Conservation (phyloP, 306 rosid species). For the Prunus padus region DNA sequence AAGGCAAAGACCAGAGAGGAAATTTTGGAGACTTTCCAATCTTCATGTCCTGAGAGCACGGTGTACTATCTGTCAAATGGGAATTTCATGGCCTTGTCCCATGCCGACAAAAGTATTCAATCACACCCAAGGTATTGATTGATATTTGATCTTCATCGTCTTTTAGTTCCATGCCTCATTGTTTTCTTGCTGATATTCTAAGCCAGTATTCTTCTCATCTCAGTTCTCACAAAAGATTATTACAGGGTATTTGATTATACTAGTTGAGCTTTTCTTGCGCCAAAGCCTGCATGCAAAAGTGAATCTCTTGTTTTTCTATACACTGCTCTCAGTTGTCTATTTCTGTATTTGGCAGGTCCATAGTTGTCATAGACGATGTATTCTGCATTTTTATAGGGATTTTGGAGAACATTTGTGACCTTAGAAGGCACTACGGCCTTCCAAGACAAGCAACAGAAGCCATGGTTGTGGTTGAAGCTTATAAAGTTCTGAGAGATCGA, state of each 20-base stretch:
- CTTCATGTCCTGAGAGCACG: conserved; percentile 31
- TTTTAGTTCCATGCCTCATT: no score
- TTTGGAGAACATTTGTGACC: conserved; percentile 41
- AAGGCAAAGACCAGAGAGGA: conserved; percentile 35
- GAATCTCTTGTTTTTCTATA: not conserved
- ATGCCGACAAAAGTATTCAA: conserved; percentile 22
- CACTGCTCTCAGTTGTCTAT: not conserved
- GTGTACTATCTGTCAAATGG: conserved; percentile 44
- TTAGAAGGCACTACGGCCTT: conserved; percentile 57
- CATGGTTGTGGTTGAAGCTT: conserved; percentile 61
- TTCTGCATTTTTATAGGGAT: conserved; percentile 54
- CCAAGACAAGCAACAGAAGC: conserved; percentile 61
- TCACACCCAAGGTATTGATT: conserved; percentile 46
- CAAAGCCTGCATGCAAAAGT: not conserved
- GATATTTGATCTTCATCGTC: no score
- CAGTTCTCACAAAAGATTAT: no score
- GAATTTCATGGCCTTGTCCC: conserved; percentile 54
- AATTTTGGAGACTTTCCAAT: conserved; percentile 32
- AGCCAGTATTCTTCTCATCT: no score
- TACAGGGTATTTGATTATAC: no score
- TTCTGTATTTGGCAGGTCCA: conserved; percentile 34
- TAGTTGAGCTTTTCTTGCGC: not conserved
- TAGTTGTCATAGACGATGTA: conserved; percentile 45
- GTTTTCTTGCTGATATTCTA: no score
- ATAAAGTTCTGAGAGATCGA: conserved; percentile 53